A percentile compares a stretch with the other conserved stretches of the same genome.
phyloP scores from a whole-genome alignment of 805 yeast species.

The Lachancea sp. region DNA sequence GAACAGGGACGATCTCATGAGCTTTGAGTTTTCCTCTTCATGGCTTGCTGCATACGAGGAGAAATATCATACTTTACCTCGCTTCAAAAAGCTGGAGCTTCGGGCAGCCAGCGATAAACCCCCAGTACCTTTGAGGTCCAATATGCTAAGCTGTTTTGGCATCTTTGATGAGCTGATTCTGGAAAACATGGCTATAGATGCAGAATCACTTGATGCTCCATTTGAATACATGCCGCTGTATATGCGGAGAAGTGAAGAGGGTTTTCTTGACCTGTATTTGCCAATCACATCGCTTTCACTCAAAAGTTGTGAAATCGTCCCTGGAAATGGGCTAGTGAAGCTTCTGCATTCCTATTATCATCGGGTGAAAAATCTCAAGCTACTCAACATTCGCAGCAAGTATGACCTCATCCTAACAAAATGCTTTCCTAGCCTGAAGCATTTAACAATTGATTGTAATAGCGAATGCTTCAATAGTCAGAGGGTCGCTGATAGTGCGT shows the following conservation, averaged over 20 bases:
- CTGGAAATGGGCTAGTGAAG: slow-evolving; percentile 34
- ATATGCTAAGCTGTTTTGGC: slow-evolving; percentile 42
- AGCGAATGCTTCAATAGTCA: slow-evolving; percentile 38
- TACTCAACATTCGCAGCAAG: slow-evolving; percentile 37
- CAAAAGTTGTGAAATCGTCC: slow-evolving; percentile 32
- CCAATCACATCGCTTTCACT: slow-evolving; percentile 32
- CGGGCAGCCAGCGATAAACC: slow-evolving; percentile 15
- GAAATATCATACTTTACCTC: slow-evolving; percentile 24
- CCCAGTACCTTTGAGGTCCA: slow-evolving; percentile 32
- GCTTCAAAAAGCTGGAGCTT: slow-evolving; percentile 26
- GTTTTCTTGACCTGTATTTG: slow-evolving; percentile 29
- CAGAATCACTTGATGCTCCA: slow-evolving; percentile 33
- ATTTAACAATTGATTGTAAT: slow-evolving; percentile 42
- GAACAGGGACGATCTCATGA: slow-evolving; percentile 26
- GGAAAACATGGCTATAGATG: slow-evolving; percentile 45
- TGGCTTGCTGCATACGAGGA: slow-evolving; percentile 25
- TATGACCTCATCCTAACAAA: slow-evolving; percentile 46
- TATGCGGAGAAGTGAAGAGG: slow-evolving; percentile 17
- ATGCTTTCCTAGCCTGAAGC: slow-evolving; percentile 36
- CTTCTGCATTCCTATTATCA: slow-evolving; percentile 36
- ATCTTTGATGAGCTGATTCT: slow-evolving; percentile 39
- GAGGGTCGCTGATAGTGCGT: slow-evolving; percentile 18
- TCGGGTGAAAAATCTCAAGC: slow-evolving; percentile 34
- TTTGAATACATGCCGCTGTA: slow-evolving; percentile 30
- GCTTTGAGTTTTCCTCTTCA: slow-evolving; percentile 25